Conservation (phyloP, 768 basidiomycete species). For the Tubosaeta sp. region DNA sequence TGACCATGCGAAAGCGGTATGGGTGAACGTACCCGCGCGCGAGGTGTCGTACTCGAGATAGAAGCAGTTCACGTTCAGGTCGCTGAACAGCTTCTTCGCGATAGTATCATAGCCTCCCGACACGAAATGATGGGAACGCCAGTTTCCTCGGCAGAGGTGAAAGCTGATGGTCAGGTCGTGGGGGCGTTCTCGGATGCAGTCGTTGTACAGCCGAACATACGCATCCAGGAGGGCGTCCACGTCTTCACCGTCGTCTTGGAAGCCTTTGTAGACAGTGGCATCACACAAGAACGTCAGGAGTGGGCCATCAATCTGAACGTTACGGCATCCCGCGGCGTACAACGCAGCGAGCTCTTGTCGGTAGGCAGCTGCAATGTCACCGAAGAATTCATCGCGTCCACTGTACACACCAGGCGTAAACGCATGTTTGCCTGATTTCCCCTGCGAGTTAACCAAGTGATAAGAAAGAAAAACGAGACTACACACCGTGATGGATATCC, state of each 20-base stretch:
- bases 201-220: conserved; percentile 42
- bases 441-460: not conserved
- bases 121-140: conserved; percentile 34
- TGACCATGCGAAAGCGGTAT: not conserved
- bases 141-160: conserved; percentile 42
- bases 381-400: conserved; percentile 40
- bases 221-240: conserved; percentile 61
- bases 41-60: conserved; percentile 48
- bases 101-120: conserved; percentile 45
- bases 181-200: conserved; percentile 35
- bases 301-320: conserved; percentile 47
- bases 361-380: conserved; percentile 33
- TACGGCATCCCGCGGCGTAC: conserved; percentile 14
- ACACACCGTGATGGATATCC: conserved; percentile 59
- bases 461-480: not conserved
- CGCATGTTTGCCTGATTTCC: conserved; percentile 18
- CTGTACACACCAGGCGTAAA: conserved; percentile 17
- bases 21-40: conserved; percentile 35
- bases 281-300: conserved; percentile 62
- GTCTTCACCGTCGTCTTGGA: conserved; percentile 59
- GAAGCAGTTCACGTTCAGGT: conserved; percentile 40
- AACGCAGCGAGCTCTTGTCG: not conserved
- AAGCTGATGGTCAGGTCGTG: conserved; percentile 38
- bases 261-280: conserved; percentile 48
- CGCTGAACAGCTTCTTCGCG: conserved; percentile 42